Conservation (phyloP, 495 filamentous ascomycete genomes). For the Endocarpon pusillum region DNA sequence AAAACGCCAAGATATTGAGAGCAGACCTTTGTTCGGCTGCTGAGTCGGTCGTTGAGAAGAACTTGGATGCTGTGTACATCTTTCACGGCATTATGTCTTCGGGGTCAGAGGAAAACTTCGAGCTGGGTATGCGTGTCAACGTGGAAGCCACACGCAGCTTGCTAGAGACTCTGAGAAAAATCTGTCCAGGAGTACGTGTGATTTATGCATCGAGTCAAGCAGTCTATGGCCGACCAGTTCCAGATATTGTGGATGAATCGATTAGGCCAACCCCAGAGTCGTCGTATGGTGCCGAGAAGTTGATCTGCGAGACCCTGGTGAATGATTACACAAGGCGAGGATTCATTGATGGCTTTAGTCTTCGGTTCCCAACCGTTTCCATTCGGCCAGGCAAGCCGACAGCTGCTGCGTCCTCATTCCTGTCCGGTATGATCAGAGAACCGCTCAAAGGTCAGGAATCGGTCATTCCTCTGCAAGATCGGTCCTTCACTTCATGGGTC, state of each 20-base stretch:
- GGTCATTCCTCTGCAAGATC: constrained; percentile 42
- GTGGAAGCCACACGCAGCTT: constrained; percentile 48
- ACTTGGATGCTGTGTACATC: constrained; percentile 47
- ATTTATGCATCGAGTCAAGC: constrained; percentile 43
- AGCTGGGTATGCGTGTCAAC: constrained; percentile 53
- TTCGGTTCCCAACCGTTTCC: constrained; percentile 56
- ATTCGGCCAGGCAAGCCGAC: constrained; percentile 55
- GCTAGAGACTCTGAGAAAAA: constrained; percentile 36
- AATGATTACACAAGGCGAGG: constrained; percentile 54
- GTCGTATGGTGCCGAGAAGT: constrained; percentile 59
- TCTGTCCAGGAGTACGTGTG: constrained; percentile 39
- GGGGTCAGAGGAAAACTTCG: constrained; percentile 53
- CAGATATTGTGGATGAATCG: constrained; percentile 31
- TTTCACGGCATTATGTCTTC: constrained; percentile 75
- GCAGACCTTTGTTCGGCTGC: constrained; percentile 39
- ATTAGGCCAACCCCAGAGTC: constrained; percentile 48
- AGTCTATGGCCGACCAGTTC: constrained; percentile 37
- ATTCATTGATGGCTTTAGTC: constrained; percentile 43
- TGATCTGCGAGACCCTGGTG: constrained; percentile 52
- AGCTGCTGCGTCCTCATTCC: constrained; percentile 49
- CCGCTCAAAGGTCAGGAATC: constrained; percentile 41
- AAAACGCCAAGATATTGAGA: constrained; percentile 33
- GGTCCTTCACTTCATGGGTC: constrained; percentile 43
- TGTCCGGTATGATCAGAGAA: constrained; percentile 52
- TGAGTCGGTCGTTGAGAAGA: constrained; percentile 32